Evolutionary conservation across 768 basidiomycete species (phyloP), one percentile per base, ranked within the genome.

Genomic region (Collybia nuda): DNA sequence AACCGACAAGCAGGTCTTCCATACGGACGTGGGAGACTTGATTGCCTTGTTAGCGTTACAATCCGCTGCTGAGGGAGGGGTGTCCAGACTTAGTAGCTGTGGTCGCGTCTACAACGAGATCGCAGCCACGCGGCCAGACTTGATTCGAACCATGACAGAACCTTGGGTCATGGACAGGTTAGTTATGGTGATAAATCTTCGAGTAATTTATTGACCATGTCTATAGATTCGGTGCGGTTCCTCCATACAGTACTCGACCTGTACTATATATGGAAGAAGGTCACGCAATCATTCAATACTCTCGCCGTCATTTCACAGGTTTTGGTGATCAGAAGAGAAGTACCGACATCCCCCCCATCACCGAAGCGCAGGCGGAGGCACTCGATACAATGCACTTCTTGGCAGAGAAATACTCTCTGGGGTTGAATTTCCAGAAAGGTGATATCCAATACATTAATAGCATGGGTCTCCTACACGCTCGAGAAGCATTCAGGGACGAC

Each of bases 371-470:
- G 48, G 76, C 76, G 6, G 76, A 78, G 52, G 76, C 76, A 6
- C 60, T 78, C 14, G 76, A 78, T 51, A 69, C 70, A 1, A 54
- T 78, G 23, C 76, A 76, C 49, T 78, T 73, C 57, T 51, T 72
- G 12, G 75, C 73, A 1, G 72, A 76, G 53, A 74, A 73, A 48
- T 70, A 69, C 54, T 68, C 70, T 24, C 63, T 78, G 2, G 70
- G 61, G 4, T 62, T 76, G 49, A 76, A 76, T 47, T 75, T 77
- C 64, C 66, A 74, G 56, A 77, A 76, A 54, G 76, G 76, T 35
- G 76, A 77, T 52, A 75, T 77, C 28, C 76, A 77, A 54, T 77
- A 76, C 56, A 75, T 77, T 61, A 77, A 76, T 54, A 75, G 69
- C 50, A 52, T 77, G 54, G 68, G 74, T 0, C 52, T 77, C 39